Conservation (phyloP, 1,284 basidiomycete genomes). For the Pterula multifida region DNA sequence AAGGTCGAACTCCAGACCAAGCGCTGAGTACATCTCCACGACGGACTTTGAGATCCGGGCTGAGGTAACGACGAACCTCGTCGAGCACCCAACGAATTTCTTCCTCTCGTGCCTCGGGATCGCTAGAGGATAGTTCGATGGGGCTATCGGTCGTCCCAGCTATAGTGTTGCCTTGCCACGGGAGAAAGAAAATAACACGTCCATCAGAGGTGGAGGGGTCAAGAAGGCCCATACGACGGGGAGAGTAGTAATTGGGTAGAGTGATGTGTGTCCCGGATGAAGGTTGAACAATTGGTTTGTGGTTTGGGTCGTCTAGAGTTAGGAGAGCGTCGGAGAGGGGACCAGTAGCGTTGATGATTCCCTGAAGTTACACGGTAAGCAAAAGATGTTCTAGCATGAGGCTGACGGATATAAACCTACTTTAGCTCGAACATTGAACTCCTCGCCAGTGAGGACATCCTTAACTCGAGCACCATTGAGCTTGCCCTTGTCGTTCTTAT, state of each 20-base stretch:
- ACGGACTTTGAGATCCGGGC: conserved; percentile 87
- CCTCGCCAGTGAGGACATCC: conserved; percentile 77
- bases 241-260: conserved; percentile 93
- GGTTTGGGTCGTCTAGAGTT: conserved; percentile 73
- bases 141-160: conserved; percentile 94
- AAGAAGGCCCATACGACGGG: conserved; percentile 89
- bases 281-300: conserved; percentile 84
- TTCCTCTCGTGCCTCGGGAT: conserved; percentile 81
- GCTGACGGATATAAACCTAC: conserved; percentile 21
- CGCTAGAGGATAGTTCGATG: conserved; percentile 76
- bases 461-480: conserved; percentile 70
- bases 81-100: conserved; percentile 96
- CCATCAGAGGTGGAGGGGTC: conserved; percentile 95
- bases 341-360: conserved; percentile 94
- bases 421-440: conserved; percentile 78
- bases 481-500: conserved; percentile 59
- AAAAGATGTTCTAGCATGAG: neutral
- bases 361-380: conserved; percentile 27
- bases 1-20: conserved; percentile 86
- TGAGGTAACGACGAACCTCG: conserved; percentile 83
- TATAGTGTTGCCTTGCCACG: conserved; percentile 97
- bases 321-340: conserved; percentile 88
- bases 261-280: conserved; percentile 95
- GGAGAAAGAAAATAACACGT: conserved; percentile 96
- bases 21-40: conserved; percentile 96